Percentiles rank a stretch among this genome's conserved stretches.
Conservation (phyloP, 2,329 filamentous ascomycete genomes). For the Huntiella savannae region DNA sequence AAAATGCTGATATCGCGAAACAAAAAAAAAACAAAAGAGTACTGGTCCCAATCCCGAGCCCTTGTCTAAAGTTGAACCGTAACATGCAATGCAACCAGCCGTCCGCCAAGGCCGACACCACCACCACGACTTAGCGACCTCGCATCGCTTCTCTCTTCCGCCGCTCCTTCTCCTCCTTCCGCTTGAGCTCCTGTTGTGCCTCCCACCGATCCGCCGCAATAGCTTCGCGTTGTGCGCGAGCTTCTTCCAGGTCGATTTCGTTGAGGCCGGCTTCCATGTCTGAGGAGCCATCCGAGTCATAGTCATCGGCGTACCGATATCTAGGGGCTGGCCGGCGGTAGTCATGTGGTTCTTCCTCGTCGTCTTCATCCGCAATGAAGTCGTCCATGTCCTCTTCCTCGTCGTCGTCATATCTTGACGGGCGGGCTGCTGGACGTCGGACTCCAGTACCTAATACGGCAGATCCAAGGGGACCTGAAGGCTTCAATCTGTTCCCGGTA, state of each 20-base stretch:
- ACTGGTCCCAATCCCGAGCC: too few species aligned
- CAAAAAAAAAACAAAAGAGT: too few species aligned
- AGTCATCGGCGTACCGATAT: slow-evolving; percentile 23
- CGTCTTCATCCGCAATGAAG: slow-evolving; percentile 42
- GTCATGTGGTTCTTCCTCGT: slow-evolving; percentile 29
- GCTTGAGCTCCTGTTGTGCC: slow-evolving; percentile 38
- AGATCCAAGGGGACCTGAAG: slow-evolving; percentile 14
- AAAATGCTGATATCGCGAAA: too few species aligned
- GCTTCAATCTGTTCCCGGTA: slow-evolving; percentile 17
- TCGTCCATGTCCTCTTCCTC: slow-evolving; percentile 45
- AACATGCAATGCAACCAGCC: too few species aligned
- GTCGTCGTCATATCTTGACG: slow-evolving; percentile 29
- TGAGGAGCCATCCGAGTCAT: slow-evolving; percentile 47
- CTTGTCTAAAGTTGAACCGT: too few species aligned
- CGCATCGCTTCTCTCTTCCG: slow-evolving; percentile 22
- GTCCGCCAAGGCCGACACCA: too few species aligned
- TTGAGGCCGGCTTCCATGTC: slow-evolving; percentile 64
- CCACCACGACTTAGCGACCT: background rate
- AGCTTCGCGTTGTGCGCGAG: slow-evolving; percentile 39
- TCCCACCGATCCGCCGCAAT: slow-evolving; percentile 49
- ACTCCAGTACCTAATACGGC: slow-evolving; percentile 20
- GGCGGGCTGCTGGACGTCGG: slow-evolving; percentile 14
- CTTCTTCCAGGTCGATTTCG: slow-evolving; percentile 56
- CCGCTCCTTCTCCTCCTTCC: slow-evolving; percentile 44
- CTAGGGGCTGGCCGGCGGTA: background rate